Evolutionary conservation across 805 yeast species (phyloP), one percentile per base, ranked within the genome.

Genomic region (Pichia manshurica): DNA sequence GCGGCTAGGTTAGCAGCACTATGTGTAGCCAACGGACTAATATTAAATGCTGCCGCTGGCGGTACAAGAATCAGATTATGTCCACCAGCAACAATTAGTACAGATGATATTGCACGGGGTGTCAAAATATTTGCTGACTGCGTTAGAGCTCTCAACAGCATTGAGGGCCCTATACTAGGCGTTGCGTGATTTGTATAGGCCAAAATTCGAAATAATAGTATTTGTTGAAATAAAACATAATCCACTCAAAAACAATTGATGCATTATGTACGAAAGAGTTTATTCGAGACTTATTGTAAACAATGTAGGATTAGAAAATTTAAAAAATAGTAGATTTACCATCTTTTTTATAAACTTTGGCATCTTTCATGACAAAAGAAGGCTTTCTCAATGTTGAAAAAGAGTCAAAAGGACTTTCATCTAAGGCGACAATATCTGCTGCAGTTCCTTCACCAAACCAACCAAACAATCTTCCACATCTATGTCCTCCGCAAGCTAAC

Each of bases 271-370:
- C n/a, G n/a, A n/a, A n/a, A n/a, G n/a, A n/a, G n/a, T n/a, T n/a
- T n/a, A n/a, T n/a, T n/a, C n/a, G n/a, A n/a, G n/a, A n/a, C n/a
- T n/a, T n/a, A n/a, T n/a, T n/a, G n/a, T n/a, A n/a, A n/a, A n/a
- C n/a, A n/a, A n/a, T n/a, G n/a, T n/a, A n/a, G n/a, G n/a, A n/a
- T n/a, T n/a, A n/a, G n/a, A n/a, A n/a, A n/a, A n/a, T n/a, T n/a
- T n/a, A n/a, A n/a, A 29, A 77, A 71, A 39, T 81, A 79, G 17
- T 78, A 20, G 47, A 35, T 15, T 29, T 32, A 3, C 53, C 53
- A 29, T 52, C 44, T 12, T 47, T 20, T 45, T 60, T 60, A 43
- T 58, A 60, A 19, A 56, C 50, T 25, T 43, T 54, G 9, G 56
- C 63, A 48, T 60, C 64, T 40, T 60, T 60, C 62, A 60, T 60